Conservation (phyloP, 2,329 filamentous ascomycete genomes). For the Thielaviopsis euricoi region DNA sequence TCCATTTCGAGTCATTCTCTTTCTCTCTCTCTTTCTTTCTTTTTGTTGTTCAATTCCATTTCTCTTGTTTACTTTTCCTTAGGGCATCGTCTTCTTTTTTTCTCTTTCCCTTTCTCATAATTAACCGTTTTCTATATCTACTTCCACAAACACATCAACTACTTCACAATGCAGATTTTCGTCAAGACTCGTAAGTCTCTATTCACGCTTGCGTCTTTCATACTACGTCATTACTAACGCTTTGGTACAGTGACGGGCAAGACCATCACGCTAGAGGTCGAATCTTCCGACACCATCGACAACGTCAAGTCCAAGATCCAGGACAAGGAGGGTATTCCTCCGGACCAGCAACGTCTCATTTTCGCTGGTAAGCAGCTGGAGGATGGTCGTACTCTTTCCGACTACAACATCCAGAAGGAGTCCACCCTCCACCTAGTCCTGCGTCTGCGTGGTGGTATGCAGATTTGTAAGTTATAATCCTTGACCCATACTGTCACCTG, state of each 20-base stretch:
- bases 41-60: conserved; percentile 12
- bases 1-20: conserved; percentile 18
- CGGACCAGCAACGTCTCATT: too few relatives aligned
- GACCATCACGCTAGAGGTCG: conserved; percentile 13
- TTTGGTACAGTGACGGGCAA: conserved; percentile 47
- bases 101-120: not conserved
- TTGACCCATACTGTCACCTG: conserved; percentile 19
- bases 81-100: conserved; percentile 2
- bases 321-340: too few relatives aligned
- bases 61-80: conserved; percentile 11
- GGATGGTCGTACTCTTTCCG: too few relatives aligned
- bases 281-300: too few relatives aligned
- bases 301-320: too few relatives aligned
- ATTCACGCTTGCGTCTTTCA: too few relatives aligned
- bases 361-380: too few relatives aligned
- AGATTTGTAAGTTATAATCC: conserved; percentile 32
- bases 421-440: conserved; percentile 46
- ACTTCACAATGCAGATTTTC: conserved; percentile 72
- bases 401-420: conserved; percentile 16
- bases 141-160: conserved; percentile 7
- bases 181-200: conserved; percentile 77
- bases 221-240: conserved; percentile 22
- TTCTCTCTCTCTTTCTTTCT: conserved; percentile 9
- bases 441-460: conserved; percentile 50
- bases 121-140: conserved; percentile 9